phyloP scores from a whole-genome alignment of 805 yeast genomes.

The Wickerhamomyces silvicola region DNA sequence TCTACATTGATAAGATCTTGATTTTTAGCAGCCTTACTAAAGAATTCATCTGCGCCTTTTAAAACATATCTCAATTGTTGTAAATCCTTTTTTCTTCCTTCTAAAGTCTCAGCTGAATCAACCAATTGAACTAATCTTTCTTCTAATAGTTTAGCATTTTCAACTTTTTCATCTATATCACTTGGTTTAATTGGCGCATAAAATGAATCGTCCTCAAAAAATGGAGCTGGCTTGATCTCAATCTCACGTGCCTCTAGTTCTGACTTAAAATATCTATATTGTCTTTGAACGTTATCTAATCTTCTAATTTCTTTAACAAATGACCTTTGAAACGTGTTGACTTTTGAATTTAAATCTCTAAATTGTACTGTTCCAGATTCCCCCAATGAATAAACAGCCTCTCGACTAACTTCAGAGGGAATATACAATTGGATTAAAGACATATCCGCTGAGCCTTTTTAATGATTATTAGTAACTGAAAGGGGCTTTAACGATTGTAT shows the following conservation, averaged over 20 bases:
- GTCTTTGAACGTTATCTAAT: slow-evolving; percentile 83
- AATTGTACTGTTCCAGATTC: slow-evolving; percentile 83
- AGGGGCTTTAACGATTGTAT: neutral
- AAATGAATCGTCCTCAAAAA: slow-evolving; percentile 23
- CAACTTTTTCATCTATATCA: slow-evolving; percentile 56
- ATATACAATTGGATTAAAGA: slow-evolving; percentile 87
- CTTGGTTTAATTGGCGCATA: slow-evolving; percentile 24
- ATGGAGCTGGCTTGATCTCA: slow-evolving; percentile 26
- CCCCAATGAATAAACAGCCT: slow-evolving; percentile 79
- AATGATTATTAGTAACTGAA: slow-evolving; percentile 7
- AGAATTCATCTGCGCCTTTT: slow-evolving; percentile 43
- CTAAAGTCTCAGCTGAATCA: slow-evolving; percentile 59
- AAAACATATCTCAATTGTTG: slow-evolving; percentile 55
- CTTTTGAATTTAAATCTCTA: slow-evolving; percentile 80
- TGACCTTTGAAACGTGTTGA: slow-evolving; percentile 81
- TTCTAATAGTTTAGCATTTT: slow-evolving; percentile 66
- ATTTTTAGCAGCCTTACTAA: slow-evolving; percentile 22
- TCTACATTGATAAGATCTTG: slow-evolving; percentile 8
- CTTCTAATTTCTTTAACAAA: slow-evolving; percentile 85
- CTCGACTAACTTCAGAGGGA: slow-evolving; percentile 86
- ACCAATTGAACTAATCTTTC: slow-evolving; percentile 67
- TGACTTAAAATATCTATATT: slow-evolving; percentile 51
- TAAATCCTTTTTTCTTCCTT: slow-evolving; percentile 54
- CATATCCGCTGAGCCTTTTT: slow-evolving; percentile 88
- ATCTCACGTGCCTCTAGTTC: slow-evolving; percentile 43